Conservation (phyloP, 2,329 filamentous ascomycete genomes). For the Cucurbitaria berberidis region DNA sequence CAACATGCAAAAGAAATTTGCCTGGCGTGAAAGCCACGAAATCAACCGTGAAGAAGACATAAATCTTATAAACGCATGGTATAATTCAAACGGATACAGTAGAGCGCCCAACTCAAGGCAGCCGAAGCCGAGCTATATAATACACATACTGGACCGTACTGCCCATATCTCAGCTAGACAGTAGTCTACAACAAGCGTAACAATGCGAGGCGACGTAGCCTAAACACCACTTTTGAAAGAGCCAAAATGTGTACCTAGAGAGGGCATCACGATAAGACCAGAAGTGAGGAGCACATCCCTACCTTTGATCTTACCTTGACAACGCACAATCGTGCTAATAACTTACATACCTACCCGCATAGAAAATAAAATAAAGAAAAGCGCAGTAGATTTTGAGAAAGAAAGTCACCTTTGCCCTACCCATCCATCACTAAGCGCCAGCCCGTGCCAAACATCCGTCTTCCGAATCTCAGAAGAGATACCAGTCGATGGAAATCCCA, state of each 20-base stretch:
- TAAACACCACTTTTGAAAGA: neutral
- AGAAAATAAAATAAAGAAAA: constrained; percentile 12
- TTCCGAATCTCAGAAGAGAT: neutral
- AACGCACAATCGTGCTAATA: constrained; percentile 14
- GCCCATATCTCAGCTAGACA: neutral
- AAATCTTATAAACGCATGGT: neutral
- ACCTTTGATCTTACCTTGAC: neutral
- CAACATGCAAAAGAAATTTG: too few relatives aligned
- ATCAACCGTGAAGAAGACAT: too few relatives aligned
- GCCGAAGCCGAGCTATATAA: neutral
- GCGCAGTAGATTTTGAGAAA: constrained; percentile 23
- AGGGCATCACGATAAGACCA: neutral
- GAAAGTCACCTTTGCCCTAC: constrained; percentile 37
- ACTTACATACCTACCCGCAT: constrained; percentile 39
- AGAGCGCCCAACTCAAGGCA: neutral
- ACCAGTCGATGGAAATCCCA: neutral
- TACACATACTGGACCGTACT: neutral
- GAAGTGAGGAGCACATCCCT: neutral
- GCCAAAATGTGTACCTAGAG: neutral
- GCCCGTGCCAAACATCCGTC: neutral
- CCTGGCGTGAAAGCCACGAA: too few relatives aligned
- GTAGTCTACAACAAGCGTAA: neutral
- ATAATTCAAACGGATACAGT: neutral
- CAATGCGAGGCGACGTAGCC: neutral
- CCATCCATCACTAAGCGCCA: constrained; percentile 5